A percentile compares a stretch with the other conserved stretches of the same genome.
Evolutionary conservation across 139 green algal species (phyloP).

Genomic region (Yamagishiella unicocca): DNA sequence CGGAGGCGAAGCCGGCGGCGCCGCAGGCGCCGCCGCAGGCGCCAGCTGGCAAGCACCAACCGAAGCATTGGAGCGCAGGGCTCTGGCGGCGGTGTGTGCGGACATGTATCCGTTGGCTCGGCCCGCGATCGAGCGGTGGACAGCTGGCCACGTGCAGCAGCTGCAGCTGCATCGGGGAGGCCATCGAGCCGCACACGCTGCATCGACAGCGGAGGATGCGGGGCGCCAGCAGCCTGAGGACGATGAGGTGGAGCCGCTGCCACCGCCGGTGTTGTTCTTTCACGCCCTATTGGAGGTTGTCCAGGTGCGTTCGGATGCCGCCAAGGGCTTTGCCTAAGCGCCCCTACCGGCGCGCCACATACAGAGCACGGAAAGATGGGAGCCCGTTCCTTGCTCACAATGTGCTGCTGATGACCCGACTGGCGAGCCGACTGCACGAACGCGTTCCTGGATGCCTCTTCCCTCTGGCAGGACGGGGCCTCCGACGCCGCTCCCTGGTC

Average conservation of each 20-base stretch:
- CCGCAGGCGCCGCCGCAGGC: neutral
- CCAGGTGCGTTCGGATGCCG: slow-evolving; percentile 3
- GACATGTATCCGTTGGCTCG: neutral
- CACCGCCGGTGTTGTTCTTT: neutral
- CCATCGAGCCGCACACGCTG: neutral
- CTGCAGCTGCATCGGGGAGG: neutral
- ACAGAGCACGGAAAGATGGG: no score
- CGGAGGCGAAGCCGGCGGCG: neutral
- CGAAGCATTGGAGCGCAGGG: neutral
- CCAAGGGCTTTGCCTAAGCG: neutral
- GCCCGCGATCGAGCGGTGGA: neutral
- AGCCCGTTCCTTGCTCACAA: no score
- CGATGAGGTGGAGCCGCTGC: neutral
- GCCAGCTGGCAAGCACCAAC: neutral
- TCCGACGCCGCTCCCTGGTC: slow-evolving; percentile 8
- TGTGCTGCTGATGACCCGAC: no score
- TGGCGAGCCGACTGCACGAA: no score
- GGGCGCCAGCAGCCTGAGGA: neutral
- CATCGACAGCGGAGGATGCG: neutral
- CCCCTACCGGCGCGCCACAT: no score
- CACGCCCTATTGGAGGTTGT: slow-evolving; percentile 1
- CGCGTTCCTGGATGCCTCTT: no score
- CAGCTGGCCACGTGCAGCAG: neutral
- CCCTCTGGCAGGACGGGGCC: neutral
- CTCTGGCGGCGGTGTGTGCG: neutral